phyloP scores from a whole-genome alignment of 2,329 filamentous ascomycete species.

The Ascochyta fabae region DNA sequence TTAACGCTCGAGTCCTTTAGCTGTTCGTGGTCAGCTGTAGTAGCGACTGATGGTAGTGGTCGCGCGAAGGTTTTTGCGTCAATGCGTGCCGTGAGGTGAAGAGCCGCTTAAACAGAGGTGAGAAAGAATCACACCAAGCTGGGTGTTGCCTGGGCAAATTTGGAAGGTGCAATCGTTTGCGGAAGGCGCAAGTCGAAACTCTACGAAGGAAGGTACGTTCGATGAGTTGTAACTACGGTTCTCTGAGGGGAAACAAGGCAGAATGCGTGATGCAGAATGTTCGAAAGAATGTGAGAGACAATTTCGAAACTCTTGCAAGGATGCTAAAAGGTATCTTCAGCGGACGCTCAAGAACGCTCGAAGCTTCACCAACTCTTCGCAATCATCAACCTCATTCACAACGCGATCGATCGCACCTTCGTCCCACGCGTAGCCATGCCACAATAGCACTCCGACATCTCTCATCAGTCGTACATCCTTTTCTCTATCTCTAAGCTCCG shows the following conservation, averaged over 20 bases:
- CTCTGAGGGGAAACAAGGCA: background rate
- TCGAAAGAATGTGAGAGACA: no score
- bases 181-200: conserved; percentile 18
- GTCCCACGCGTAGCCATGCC: conserved; percentile 70
- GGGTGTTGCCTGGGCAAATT: conserved; percentile 13
- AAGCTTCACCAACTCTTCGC: conserved; percentile 61
- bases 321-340: background rate
- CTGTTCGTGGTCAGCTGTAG: background rate
- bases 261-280: background rate
- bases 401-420: conserved; percentile 65
- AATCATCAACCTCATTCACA: conserved; percentile 60
- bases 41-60: background rate
- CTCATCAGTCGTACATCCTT: conserved; percentile 54
- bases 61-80: background rate
- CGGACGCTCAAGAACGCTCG: conserved; percentile 46
- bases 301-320: background rate
- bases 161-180: conserved; percentile 20
- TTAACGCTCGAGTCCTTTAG: background rate
- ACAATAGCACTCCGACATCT: conserved; percentile 64
- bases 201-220: background rate
- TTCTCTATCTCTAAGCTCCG: conserved; percentile 44
- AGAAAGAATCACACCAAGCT: background rate
- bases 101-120: background rate
- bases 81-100: background rate
- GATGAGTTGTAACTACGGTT: background rate